These are phyloP conservation scores for Rhododendron kiyosumense DNA, from an alignment of 148 eudicot species.

Conservation along the genomic window DNA sequence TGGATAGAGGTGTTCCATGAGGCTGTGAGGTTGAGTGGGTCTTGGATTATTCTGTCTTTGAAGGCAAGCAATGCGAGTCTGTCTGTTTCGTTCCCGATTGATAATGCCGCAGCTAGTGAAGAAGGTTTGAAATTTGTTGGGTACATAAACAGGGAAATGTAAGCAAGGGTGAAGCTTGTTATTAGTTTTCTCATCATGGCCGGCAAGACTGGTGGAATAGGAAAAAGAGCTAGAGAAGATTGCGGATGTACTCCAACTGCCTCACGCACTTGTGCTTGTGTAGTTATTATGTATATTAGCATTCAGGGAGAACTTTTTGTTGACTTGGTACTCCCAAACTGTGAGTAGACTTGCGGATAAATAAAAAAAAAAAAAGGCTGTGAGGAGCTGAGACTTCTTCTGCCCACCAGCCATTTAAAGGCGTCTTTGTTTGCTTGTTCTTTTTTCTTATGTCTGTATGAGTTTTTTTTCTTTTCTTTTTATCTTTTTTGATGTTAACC, in stretches of 20 bases:
- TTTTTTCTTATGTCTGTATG: no score
- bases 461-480: no score
- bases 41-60: not conserved
- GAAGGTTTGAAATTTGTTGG: not conserved
- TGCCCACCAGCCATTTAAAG: no score
- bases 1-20: conserved; percentile 16
- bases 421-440: no score
- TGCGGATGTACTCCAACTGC: no score
- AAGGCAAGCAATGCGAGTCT: not conserved
- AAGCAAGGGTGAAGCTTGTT: not conserved
- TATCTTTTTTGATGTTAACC: no score
- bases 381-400: no score
- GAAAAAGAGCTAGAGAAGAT: not conserved
- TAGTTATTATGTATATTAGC: no score
- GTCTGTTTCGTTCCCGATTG: not conserved
- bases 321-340: no score
- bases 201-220: not conserved
- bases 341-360: not conserved
- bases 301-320: no score
- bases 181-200: not conserved
- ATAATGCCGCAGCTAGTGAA: not conserved
- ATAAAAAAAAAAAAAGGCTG: no score
- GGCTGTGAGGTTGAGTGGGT: not conserved
- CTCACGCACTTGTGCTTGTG: no score
- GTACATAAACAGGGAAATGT: not conserved